A percentile compares a stretch with the other conserved stretches of the same genome.
Conservation (phyloP, 306 rosid genomes). For the Acmispon strigosus region DNA sequence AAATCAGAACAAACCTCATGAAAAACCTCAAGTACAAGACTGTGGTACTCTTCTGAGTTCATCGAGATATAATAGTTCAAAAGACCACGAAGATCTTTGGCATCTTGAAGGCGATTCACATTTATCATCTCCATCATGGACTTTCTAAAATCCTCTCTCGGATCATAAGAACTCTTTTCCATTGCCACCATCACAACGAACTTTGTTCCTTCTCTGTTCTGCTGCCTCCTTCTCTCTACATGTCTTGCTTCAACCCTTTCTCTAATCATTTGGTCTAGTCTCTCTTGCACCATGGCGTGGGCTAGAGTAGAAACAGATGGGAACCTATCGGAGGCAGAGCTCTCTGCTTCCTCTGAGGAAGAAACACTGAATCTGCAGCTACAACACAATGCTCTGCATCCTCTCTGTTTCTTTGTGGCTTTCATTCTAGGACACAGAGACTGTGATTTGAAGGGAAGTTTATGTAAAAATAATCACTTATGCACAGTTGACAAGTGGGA, state of each 20-base stretch:
- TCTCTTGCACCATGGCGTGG: slow-evolving; percentile 96
- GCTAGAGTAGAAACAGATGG: slow-evolving; percentile 75
- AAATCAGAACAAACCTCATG: slow-evolving; percentile 70
- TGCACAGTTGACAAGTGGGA: slow-evolving; percentile 64
- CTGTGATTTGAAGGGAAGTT: slow-evolving; percentile 35
- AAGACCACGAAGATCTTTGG: slow-evolving; percentile 70
- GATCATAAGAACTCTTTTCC: slow-evolving; percentile 77
- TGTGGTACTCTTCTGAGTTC: slow-evolving; percentile 58
- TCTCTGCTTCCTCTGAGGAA: slow-evolving; percentile 81
- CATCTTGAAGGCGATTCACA: slow-evolving; percentile 54
- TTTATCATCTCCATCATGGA: slow-evolving; percentile 82
- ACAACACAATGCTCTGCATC: slow-evolving; percentile 69
- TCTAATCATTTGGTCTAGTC: slow-evolving; percentile 78
- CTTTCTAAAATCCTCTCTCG: slow-evolving; percentile 74
- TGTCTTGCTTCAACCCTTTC: slow-evolving; percentile 43
- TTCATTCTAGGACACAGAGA: slow-evolving; percentile 36
- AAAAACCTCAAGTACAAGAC: slow-evolving; percentile 59
- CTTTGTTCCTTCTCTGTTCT: slow-evolving; percentile 46
- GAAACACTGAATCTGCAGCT: slow-evolving; percentile 77
- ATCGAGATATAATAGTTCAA: slow-evolving; percentile 81
- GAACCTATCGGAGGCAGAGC: slow-evolving; percentile 52
- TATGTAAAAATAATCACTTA: slow-evolving; percentile 42
- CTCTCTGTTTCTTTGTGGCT: slow-evolving; percentile 49
- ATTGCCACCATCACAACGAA: slow-evolving; percentile 79
- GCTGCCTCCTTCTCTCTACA: slow-evolving; percentile 44